Percentiles rank a stretch among this genome's conserved stretches.
Conservation (phyloP, 768 basidiomycete genomes). For the Kwoniella newhampshirensis region DNA sequence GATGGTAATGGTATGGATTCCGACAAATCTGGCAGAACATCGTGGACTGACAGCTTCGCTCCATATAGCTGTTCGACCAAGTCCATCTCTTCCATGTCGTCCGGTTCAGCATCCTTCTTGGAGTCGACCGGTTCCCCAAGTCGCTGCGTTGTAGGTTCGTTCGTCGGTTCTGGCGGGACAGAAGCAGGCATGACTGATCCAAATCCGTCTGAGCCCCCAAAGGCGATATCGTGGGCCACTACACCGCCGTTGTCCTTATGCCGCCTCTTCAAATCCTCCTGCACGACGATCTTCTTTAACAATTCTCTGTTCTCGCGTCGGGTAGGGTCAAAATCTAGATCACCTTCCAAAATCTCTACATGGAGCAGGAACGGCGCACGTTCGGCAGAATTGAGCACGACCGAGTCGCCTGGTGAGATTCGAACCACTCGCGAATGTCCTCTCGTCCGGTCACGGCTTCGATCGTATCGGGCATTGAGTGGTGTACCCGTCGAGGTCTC, state of each 20-base stretch:
- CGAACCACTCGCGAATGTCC: constrained; percentile 93
- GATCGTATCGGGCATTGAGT: constrained; percentile 60
- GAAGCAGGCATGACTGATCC: constrained; percentile 36
- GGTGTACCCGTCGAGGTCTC: constrained; percentile 53
- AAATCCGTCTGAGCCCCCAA: constrained; percentile 28
- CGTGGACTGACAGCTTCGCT: constrained; percentile 68
- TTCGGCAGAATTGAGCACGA: constrained; percentile 96
- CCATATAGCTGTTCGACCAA: constrained; percentile 95
- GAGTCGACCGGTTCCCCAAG: neutral
- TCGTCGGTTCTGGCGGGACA: constrained; percentile 15
- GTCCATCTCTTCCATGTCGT: constrained; percentile 85
- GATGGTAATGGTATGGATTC: constrained; percentile 81
- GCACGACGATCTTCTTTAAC: constrained; percentile 59
- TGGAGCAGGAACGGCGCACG: constrained; percentile 88
- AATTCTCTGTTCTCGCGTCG: constrained; percentile 82
- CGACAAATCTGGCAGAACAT: constrained; percentile 70
- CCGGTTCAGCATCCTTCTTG: constrained; percentile 19
- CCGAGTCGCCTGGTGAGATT: constrained; percentile 95
- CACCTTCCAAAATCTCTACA: constrained; percentile 83
- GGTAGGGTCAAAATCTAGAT: constrained; percentile 86
- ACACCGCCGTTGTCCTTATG: constrained; percentile 28
- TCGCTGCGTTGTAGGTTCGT: neutral
- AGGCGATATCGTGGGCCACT: neutral
- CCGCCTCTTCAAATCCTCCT: constrained; percentile 53
- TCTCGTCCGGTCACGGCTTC: constrained; percentile 55